These are phyloP conservation scores for Bondarzewia mesenterica DNA, from an alignment of 1,284 basidiomycete genomes.

Conservation along the genomic window DNA sequence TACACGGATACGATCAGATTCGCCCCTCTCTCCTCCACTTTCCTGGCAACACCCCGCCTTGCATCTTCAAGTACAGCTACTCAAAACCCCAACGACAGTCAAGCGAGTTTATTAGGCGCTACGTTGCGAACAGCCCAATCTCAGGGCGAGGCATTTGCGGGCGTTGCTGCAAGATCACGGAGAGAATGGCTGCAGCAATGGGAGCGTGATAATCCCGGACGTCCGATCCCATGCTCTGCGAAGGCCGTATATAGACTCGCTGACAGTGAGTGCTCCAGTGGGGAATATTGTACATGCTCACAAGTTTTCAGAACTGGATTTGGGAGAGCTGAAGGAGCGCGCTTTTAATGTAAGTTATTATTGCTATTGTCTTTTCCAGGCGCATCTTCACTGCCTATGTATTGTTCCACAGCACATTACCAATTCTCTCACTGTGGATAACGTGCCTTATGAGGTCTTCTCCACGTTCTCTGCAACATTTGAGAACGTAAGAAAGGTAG, in stretches of 20 bases:
- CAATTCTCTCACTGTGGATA: slow-evolving; percentile 66
- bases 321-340: slow-evolving; percentile 59
- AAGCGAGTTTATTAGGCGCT: slow-evolving; percentile 21
- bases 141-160: slow-evolving; percentile 9
- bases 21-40: slow-evolving; percentile 74
- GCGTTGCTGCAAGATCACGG: slow-evolving; percentile 28
- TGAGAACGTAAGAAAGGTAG: slow-evolving; percentile 74
- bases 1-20: slow-evolving; percentile 84
- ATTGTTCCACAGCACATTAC: slow-evolving; percentile 53
- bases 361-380: neutral
- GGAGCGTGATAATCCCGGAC: slow-evolving; percentile 46
- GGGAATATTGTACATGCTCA: neutral
- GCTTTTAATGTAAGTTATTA: slow-evolving; percentile 49
- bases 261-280: slow-evolving; percentile 46
- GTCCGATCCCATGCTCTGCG: slow-evolving; percentile 76
- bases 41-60: slow-evolving; percentile 28
- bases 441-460: slow-evolving; percentile 83
- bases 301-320: slow-evolving; percentile 46
- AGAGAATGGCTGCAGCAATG: slow-evolving; percentile 62
- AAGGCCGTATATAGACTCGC: slow-evolving; percentile 87
- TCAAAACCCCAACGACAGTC: slow-evolving; percentile 26
- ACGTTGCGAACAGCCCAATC: slow-evolving; percentile 15
- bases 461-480: slow-evolving; percentile 79
- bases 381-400: slow-evolving; percentile 6
- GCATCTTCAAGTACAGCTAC: slow-evolving; percentile 22